These are phyloP conservation scores for Shiraia sp. DNA, from an alignment of 2,329 filamentous ascomycete species.

Conservation along the genomic window DNA sequence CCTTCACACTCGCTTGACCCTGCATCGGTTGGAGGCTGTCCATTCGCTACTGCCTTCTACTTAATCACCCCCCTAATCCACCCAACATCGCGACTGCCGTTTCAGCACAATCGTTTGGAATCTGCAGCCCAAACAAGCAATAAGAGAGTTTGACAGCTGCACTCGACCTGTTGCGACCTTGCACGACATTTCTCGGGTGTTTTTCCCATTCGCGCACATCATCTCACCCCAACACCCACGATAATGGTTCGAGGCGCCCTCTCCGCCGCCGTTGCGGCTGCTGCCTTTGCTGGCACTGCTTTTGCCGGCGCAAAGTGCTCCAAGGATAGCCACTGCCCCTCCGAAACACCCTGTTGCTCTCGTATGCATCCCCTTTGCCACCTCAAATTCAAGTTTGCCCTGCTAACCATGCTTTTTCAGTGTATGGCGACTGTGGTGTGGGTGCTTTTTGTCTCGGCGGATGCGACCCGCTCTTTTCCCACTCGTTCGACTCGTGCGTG, in stretches of 20 bases:
- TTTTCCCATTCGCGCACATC: constrained; percentile 16
- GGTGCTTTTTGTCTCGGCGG: constrained; percentile 95
- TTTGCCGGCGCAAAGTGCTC: constrained; percentile 46
- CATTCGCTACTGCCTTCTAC: constrained; percentile 15
- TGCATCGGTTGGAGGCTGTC: constrained; percentile 16
- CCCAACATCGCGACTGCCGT: constrained; percentile 20
- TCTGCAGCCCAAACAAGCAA: constrained; percentile 6
- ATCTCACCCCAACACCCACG: too few relatives aligned
- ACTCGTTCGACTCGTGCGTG: constrained; percentile 80
- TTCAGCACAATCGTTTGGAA: constrained; percentile 21
- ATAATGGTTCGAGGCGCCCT: constrained; percentile 35
- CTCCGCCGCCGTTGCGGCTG: constrained; percentile 33
- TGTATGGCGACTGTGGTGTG: constrained; percentile 90
- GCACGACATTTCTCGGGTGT: constrained; percentile 31
- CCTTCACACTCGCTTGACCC: constrained; percentile 28
- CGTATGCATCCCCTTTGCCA: constrained; percentile 31
- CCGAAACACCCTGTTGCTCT: constrained; percentile 54
- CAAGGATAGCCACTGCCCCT: constrained; percentile 65
- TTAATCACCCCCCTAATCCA: constrained; percentile 10
- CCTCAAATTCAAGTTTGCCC: not conserved
- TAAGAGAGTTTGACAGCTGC: constrained; percentile 29
- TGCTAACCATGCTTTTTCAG: constrained; percentile 53
- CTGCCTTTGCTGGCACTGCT: constrained; percentile 30
- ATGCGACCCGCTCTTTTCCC: constrained; percentile 86
- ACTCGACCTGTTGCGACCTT: constrained; percentile 33